These are phyloP conservation scores for Leishmania tropica DNA, from an alignment of 208 protist species.

Conservation along the genomic window DNA sequence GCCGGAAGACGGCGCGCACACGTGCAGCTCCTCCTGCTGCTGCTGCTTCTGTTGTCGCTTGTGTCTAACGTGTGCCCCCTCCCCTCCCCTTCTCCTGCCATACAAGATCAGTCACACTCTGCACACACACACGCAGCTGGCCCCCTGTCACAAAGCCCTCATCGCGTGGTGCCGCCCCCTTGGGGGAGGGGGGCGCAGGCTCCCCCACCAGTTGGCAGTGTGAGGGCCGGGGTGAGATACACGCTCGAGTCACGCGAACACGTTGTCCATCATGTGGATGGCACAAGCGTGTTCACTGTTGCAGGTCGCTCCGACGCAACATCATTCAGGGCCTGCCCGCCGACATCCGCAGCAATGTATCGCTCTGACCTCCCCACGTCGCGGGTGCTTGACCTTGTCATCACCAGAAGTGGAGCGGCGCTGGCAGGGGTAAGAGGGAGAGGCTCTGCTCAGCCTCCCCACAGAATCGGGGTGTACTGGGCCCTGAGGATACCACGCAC, in stretches of 20 bases:
- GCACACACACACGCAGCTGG: too few species aligned
- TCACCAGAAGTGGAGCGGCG: not conserved
- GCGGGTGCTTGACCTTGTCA: not conserved
- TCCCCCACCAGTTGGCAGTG: not conserved
- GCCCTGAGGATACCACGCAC: too few species aligned
- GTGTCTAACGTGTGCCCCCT: not conserved
- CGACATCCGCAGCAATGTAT: not conserved
- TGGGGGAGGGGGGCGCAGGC: not conserved
- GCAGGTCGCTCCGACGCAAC: not conserved
- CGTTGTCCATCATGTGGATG: not conserved
- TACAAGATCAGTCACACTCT: not conserved
- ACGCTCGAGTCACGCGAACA: not conserved
- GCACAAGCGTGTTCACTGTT: not conserved
- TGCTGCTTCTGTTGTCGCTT: too few species aligned
- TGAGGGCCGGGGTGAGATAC: not conserved
- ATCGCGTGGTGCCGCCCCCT: not conserved
- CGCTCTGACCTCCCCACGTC: not conserved
- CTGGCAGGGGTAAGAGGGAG: not conserved
- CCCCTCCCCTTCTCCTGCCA: not conserved
- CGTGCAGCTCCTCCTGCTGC: not conserved
- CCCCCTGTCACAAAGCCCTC: not conserved
- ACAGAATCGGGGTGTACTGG: not conserved
- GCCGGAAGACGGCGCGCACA: too few species aligned
- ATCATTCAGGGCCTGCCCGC: not conserved
- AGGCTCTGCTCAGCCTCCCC: not conserved